Base-by-base conservation (phyloP, 352 stramenopile species). In the Poterioochromonas sp. region DNA sequence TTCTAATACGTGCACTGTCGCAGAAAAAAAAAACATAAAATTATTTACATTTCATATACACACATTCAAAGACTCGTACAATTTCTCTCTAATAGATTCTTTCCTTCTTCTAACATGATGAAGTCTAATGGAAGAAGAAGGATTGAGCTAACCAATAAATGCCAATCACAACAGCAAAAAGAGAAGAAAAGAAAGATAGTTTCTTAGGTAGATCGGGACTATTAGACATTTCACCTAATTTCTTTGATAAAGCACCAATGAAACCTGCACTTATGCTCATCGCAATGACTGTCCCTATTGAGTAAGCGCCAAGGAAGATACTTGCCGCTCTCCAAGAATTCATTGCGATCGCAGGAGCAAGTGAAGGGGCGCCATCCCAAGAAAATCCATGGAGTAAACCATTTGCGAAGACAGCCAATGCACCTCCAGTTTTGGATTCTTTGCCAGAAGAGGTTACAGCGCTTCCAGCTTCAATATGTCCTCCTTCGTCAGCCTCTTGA, bases 351-450 rank as follows among this genome's bases (percentile, higher is more conserved):
- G 88, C 85, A 0, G 87, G 87, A 22, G 89, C 89, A 70, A 93
- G 71, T 2, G 81, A 88, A 22, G 89, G 89, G 2, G 87, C 87
- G 35, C 89, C 89, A 80, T 93, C 89, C 88, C 87, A 92, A 35
- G 82, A 88, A 79, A 93, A 92, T 39, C 89, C 89, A 78, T 92
- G 88, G 29, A 93, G 79, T n/a, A 92, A 77, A 29, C 89, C 89
- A 81, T 93, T 93, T 40, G 47, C 20, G 12, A 92, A 82, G 12
- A 93, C 86, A 15, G 87, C 85, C 64, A 86, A 85, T 39, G 82
- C 79, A 12, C 77, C 71, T 8, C 39, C 39, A 62, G 64, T 32
- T 12, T 5, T 37, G 39, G 47, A 22, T 29, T 26, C 51, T 53
- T 40, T 35, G 18, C 20, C 47, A 22, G 65, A 15, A 22, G 51